phyloP scores from a whole-genome alignment of 495 filamentous ascomycete species.

The Penicillium waksmanii region DNA sequence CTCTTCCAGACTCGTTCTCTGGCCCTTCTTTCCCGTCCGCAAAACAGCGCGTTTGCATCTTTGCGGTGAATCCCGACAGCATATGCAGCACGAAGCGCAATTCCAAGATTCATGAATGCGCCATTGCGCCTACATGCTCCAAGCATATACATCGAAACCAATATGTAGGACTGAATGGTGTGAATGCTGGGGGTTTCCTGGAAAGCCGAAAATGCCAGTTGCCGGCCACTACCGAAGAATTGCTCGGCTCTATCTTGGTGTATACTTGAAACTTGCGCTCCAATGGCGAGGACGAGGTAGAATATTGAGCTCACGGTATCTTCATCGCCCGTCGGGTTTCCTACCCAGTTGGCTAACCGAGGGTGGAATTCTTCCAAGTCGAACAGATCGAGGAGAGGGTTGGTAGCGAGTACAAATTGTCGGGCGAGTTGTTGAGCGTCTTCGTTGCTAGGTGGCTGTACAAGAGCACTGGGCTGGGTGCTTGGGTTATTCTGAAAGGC shows the following conservation, averaged over 20 bases:
- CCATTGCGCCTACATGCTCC: conserved; percentile 63
- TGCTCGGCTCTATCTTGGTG: conserved; percentile 44
- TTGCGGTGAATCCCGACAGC: conserved; percentile 65
- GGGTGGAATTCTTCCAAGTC: conserved; percentile 41
- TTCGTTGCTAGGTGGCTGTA: conserved; percentile 36
- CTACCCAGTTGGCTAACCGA: conserved; percentile 45
- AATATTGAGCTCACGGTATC: conserved; percentile 57
- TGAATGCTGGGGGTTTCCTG: conserved; percentile 58
- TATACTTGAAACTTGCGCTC: conserved; percentile 58
- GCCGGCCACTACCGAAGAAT: conserved; percentile 61
- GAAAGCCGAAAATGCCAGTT: conserved; percentile 57
- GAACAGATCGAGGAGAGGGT: conserved; percentile 43
- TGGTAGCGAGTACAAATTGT: conserved; percentile 49
- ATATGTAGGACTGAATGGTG: conserved; percentile 61
- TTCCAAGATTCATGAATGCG: conserved; percentile 58
- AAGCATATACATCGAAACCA: conserved; percentile 65
- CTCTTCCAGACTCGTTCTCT: conserved; percentile 66
- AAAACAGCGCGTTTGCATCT: conserved; percentile 62
- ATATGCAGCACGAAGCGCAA: conserved; percentile 61
- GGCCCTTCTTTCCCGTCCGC: conserved; percentile 47
- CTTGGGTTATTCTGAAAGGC: conserved; percentile 49
- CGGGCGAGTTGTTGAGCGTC: conserved; percentile 42
- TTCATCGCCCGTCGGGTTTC: conserved; percentile 43
- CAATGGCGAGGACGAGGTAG: conserved; percentile 64
- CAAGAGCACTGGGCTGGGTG: conserved; percentile 32